Conservation (phyloP, 306 rosid genomes). For the Quercus agrifolia region DNA sequence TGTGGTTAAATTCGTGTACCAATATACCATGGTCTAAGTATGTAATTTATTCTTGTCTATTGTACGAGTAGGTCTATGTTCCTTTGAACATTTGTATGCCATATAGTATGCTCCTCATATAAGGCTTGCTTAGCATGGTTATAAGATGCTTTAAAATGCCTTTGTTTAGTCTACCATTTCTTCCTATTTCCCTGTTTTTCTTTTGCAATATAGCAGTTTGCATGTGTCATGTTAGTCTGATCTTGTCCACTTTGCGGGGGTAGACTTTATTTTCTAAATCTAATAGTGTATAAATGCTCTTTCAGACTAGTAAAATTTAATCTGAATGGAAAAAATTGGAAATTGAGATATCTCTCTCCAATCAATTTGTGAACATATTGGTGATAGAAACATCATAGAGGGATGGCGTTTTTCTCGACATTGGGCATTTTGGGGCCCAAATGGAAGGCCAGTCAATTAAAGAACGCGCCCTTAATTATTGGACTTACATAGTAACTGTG, state of each 20-base stretch:
- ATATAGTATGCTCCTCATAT: background rate
- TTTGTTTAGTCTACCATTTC: background rate
- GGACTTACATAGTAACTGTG: background rate
- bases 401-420: background rate
- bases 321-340: too few relatives aligned
- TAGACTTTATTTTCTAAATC: too few relatives aligned
- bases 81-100: background rate
- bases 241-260: background rate
- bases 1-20: background rate
- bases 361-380: background rate
- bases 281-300: too few relatives aligned
- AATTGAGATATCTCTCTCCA: background rate
- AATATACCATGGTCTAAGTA: background rate
- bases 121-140: background rate
- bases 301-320: too few relatives aligned
- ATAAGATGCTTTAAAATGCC: too few relatives aligned
- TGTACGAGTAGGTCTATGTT: too few relatives aligned
- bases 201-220: background rate
- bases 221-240: too few relatives aligned
- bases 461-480: constrained; percentile 6
- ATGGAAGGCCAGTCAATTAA: background rate
- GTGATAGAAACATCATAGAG: background rate
- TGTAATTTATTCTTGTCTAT: background rate
- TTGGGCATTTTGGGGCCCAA: background rate
- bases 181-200: background rate